Evolutionary conservation across 257 asterid species (phyloP), one percentile per base, ranked within the genome.

Genomic region (Solanum lignicaule): DNA sequence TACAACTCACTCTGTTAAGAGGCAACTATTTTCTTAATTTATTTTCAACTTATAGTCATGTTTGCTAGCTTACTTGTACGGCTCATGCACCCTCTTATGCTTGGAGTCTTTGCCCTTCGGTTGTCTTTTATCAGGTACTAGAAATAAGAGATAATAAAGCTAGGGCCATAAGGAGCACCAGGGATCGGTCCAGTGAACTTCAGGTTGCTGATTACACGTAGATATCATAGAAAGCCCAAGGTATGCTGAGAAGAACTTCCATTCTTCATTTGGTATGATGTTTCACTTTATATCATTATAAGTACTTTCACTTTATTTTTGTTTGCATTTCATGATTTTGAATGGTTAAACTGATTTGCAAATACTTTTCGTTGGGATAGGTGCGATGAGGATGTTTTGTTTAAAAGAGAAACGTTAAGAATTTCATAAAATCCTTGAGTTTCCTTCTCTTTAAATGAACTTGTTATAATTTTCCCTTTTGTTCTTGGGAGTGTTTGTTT

Each of bases 141-240:
- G 99, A 97, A 91, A 97, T 97, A 78, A 92, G 87, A 86, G 98
- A 93, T 78, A 94, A 95, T 87, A 86, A 87, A 88, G 98, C 96
- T 21, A 93, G 94, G 92, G 94, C 95, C 43, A 92, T 97, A 92
- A 89, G 93, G 91, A 92, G 93, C 94, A 92, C 84, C 90, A 88
- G 93, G 52, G 98, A 91, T 72, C 84, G 86, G 89, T 89, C 89
- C 81, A 90, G 90, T 33, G 96, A 93, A 89, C 93, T 95, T 86
- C 96, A 93, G 91, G 94, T 89, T 82, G 93, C 91, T 87, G 95
- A 93, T 89, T 92, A 92, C 84, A 94, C 90, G 55, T 94, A 96
- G 87, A 88, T 81, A 16, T 81, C 41, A 18, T 79, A 25, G 66
- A 43, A 79, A 81, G 29, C 43, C 68, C 69, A 16, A 81, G 69